A percentile compares a stretch with the other conserved stretches of the same genome.
Conservation (phyloP, 2,329 filamentous ascomycete species). For the Phialophora expanda region DNA sequence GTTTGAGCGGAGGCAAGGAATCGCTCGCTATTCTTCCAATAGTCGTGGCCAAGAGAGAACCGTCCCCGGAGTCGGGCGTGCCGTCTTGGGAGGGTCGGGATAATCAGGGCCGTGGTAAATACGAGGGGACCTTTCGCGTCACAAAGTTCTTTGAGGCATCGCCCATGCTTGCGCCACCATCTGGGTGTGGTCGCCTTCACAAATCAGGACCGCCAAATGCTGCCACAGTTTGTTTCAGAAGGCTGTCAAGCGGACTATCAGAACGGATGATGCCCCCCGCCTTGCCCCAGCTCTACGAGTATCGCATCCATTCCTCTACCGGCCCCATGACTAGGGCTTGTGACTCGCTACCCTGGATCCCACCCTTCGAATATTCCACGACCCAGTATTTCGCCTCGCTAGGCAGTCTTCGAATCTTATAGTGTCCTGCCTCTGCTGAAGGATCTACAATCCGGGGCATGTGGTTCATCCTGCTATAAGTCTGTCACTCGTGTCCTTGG, state of each 20-base stretch:
- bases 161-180: slow-evolving; percentile 19
- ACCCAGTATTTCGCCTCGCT: slow-evolving; percentile 28
- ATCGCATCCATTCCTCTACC: slow-evolving; percentile 12
- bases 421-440: slow-evolving; percentile 5
- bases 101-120: slow-evolving; percentile 1
- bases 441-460: slow-evolving; percentile 11
- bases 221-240: slow-evolving; percentile 5
- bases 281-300: background rate
- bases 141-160: slow-evolving; percentile 19
- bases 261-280: slow-evolving; percentile 5
- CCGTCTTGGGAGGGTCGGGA: slow-evolving; percentile 4
- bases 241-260: background rate
- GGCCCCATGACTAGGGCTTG: slow-evolving; percentile 31
- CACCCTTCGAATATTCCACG: slow-evolving; percentile 15
- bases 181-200: slow-evolving; percentile 2
- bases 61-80: slow-evolving; percentile 11
- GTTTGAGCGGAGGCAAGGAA: background rate
- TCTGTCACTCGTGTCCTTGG: slow-evolving; percentile 8
- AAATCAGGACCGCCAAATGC: slow-evolving; percentile 17
- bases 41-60: background rate
- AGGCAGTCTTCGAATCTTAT: slow-evolving; percentile 24
- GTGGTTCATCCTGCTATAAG: slow-evolving; percentile 24
- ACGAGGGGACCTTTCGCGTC: slow-evolving; percentile 16
- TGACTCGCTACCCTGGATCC: slow-evolving; percentile 25
- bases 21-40: slow-evolving; percentile 1